phyloP scores from a whole-genome alignment of 169 alveolate genomes.

The Plasmodium sp. region DNA sequence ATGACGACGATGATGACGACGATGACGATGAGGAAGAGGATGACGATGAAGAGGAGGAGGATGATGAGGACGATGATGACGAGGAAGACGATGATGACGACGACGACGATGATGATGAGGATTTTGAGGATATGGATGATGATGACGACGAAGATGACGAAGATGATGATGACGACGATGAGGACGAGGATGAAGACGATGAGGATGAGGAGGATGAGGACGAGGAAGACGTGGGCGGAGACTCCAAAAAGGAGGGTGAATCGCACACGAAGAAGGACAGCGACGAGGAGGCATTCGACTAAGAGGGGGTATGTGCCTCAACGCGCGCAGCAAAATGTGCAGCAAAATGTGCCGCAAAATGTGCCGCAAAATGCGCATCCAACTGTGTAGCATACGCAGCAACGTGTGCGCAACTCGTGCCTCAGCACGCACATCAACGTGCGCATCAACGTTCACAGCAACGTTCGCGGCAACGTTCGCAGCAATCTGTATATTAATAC shows the following conservation, averaged over 20 bases:
- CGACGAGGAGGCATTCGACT: slow-evolving; percentile 59
- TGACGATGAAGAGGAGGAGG: slow-evolving; percentile 52
- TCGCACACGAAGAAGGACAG: slow-evolving; percentile 47
- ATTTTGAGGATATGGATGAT: slow-evolving; percentile 47
- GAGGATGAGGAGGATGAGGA: slow-evolving; percentile 56
- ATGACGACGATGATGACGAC: slow-evolving; percentile 53
- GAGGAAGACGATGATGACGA: slow-evolving; percentile 57
- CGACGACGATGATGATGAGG: slow-evolving; percentile 63
- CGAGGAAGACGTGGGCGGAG: slow-evolving; percentile 22
- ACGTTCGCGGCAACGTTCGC: not conserved
- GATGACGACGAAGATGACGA: slow-evolving; percentile 66
- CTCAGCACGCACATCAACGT: not conserved
- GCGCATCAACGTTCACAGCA: too few relatives aligned
- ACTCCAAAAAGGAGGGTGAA: slow-evolving; percentile 38
- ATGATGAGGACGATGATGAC: slow-evolving; percentile 39
- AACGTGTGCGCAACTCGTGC: not conserved
- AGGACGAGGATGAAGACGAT: slow-evolving; percentile 55
- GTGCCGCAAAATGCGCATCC: too few relatives aligned
- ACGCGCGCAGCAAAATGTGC: not conserved
- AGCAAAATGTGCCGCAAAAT: not conserved
- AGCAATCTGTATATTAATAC: not conserved
- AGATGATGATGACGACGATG: slow-evolving; percentile 62
- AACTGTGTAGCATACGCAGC: too few relatives aligned
- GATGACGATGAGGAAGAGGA: slow-evolving; percentile 69
- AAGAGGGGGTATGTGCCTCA: not conserved